Conservation (phyloP, 2,329 filamentous ascomycete genomes). For the Tolypocladium cylindrosporum region DNA sequence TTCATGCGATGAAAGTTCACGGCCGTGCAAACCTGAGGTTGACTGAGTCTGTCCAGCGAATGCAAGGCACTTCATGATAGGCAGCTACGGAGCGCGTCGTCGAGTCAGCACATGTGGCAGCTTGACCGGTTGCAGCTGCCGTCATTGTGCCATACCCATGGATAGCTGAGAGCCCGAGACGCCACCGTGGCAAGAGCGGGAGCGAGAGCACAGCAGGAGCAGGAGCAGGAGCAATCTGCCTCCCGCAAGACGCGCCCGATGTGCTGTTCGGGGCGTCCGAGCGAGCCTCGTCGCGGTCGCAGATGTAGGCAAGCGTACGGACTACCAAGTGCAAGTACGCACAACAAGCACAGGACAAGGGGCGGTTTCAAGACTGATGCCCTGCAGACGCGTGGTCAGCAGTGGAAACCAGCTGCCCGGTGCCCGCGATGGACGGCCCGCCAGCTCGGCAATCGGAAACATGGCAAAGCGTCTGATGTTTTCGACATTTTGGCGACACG, state of each 20-base stretch:
- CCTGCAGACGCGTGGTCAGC: background rate
- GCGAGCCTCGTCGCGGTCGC: no score
- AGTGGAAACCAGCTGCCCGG: background rate
- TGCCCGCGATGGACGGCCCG: background rate
- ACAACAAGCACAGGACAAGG: background rate
- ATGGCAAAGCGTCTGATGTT: background rate
- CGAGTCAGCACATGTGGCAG: background rate
- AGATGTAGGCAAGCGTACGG: no score
- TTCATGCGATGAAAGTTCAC: background rate
- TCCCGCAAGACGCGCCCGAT: no score
- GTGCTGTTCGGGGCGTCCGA: background rate
- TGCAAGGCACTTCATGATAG: background rate
- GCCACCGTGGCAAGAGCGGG: background rate
- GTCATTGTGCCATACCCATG: background rate
- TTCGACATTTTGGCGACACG: background rate
- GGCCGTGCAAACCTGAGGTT: background rate
- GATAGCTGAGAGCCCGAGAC: background rate
- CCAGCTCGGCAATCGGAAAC: background rate
- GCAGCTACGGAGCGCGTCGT: background rate
- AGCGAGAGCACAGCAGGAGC: background rate
- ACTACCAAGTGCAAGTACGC: no score
- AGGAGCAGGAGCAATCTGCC: no score
- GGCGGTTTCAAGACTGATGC: background rate
- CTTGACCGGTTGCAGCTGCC: background rate
- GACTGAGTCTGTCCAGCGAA: background rate